These are phyloP conservation scores for Candida insectorum DNA, from an alignment of 805 yeast genomes.

Conservation along the genomic window DNA sequence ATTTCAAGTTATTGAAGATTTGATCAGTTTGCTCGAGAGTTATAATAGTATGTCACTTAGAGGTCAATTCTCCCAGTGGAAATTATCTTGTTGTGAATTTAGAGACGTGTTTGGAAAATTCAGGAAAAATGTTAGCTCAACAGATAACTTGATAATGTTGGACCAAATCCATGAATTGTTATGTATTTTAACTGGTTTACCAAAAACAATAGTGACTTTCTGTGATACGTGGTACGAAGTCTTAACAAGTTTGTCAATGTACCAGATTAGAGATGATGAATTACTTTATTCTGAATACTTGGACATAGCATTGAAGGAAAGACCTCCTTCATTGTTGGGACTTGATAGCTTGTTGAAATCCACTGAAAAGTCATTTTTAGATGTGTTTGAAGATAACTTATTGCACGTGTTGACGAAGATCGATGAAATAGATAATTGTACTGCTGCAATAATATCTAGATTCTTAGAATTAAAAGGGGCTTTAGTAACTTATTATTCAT, in stretches of 20 bases:
- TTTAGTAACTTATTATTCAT: constrained; percentile 37
- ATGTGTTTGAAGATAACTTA: constrained; percentile 54
- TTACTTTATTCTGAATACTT: constrained; percentile 31
- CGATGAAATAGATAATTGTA: constrained; percentile 57
- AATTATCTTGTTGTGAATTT: constrained; percentile 45
- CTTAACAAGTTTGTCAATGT: constrained; percentile 52
- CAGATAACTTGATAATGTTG: constrained; percentile 25
- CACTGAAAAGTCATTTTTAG: constrained; percentile 43
- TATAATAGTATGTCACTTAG: constrained; percentile 40
- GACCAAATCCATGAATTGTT: constrained; percentile 41
- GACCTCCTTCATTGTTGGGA: constrained; percentile 26
- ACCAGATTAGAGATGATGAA: constrained; percentile 49
- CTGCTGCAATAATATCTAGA: constrained; percentile 61
- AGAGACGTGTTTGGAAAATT: constrained; percentile 38
- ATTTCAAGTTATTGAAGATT: constrained; percentile 37
- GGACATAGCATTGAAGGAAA: constrained; percentile 29
- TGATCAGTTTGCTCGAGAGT: constrained; percentile 33
- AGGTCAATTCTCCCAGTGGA: constrained; percentile 48
- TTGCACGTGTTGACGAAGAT: constrained; percentile 56
- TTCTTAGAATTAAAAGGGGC: constrained; percentile 63
- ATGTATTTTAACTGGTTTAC: constrained; percentile 45
- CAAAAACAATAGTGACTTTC: constrained; percentile 47
- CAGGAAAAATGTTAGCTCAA: constrained; percentile 18
- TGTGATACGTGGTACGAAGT: constrained; percentile 70
- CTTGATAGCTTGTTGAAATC: constrained; percentile 32